These are phyloP conservation scores for Fagopyrum homotropicum DNA, from an alignment of 148 eudicot genomes.

Conservation along the genomic window DNA sequence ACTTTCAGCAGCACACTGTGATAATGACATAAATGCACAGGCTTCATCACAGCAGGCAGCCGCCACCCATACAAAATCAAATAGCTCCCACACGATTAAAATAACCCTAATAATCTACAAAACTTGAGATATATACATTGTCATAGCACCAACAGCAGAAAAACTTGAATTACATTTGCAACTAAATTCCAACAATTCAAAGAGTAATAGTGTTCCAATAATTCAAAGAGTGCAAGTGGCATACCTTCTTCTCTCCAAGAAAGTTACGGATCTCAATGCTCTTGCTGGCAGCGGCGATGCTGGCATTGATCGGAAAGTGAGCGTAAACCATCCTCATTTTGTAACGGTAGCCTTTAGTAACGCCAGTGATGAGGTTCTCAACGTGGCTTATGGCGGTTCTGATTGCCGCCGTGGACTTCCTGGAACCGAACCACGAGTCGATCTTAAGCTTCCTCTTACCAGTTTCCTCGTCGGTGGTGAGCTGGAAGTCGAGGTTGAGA, in stretches of 20 bases:
- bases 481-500: constrained; percentile 15
- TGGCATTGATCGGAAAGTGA: constrained; percentile 14
- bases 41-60: neutral
- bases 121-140: neutral
- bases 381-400: constrained; percentile 13
- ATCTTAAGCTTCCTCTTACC: constrained; percentile 13
- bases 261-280: constrained; percentile 15
- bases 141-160: neutral
- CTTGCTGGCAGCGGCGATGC: constrained; percentile 2
- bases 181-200: neutral
- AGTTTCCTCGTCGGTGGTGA: constrained; percentile 10
- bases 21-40: neutral
- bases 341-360: constrained; percentile 11
- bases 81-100: neutral
- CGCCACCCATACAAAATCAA: neutral
- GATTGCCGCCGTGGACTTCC: constrained; percentile 13
- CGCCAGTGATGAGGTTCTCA: constrained; percentile 13
- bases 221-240: neutral
- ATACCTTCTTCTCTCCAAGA: constrained; percentile 15
- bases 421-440: constrained; percentile 13
- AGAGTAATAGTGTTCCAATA: too few relatives aligned
- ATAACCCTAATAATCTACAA: neutral
- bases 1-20: neutral
- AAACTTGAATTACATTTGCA: neutral
- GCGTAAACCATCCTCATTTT: constrained; percentile 15